Evolutionary conservation across 2,329 filamentous ascomycete species (phyloP).

Genomic region (Fusarium sambucinum): DNA sequence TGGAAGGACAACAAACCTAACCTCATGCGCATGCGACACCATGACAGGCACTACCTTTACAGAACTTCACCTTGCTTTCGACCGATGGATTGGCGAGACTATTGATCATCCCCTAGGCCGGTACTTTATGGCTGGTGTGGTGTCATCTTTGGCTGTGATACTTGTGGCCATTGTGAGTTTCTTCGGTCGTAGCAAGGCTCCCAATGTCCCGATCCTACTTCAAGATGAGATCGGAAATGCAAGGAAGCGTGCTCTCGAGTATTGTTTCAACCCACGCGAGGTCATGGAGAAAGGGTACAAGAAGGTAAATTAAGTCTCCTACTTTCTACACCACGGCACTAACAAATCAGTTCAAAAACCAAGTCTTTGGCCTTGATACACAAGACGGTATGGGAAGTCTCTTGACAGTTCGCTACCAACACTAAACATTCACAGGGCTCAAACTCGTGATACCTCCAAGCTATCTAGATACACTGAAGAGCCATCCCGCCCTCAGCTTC

Average conservation of each 20-base stretch:
- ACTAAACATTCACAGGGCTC: not conserved
- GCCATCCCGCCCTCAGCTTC: constrained; percentile 22
- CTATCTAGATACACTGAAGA: constrained; percentile 13
- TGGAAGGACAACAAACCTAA: not conserved
- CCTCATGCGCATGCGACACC: not conserved
- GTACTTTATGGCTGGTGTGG: rapidly evolving
- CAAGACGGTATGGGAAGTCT: constrained; percentile 3
- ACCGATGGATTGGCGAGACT: not conserved
- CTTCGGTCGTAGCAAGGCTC: rapidly evolving
- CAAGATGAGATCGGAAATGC: constrained; percentile 18
- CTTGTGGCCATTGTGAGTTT: not conserved
- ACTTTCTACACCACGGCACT: rapidly evolving
- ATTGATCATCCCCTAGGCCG: not conserved
- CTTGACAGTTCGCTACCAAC: rapidly evolving
- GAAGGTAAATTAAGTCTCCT: rapidly evolving
- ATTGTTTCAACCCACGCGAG: constrained; percentile 19
- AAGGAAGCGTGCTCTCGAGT: constrained; percentile 16
- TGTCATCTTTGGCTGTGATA: rapidly evolving
- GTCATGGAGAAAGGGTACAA: constrained; percentile 18
- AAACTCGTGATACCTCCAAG: constrained; percentile 7
- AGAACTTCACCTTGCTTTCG: not conserved
- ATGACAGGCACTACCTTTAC: not conserved
- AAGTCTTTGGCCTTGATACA: constrained; percentile 23
- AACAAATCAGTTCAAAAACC: constrained; percentile 14
- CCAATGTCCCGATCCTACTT: constrained; percentile 5